Base-by-base conservation (phyloP, 768 basidiomycete genomes). In the Boletus rubescentipes region DNA sequence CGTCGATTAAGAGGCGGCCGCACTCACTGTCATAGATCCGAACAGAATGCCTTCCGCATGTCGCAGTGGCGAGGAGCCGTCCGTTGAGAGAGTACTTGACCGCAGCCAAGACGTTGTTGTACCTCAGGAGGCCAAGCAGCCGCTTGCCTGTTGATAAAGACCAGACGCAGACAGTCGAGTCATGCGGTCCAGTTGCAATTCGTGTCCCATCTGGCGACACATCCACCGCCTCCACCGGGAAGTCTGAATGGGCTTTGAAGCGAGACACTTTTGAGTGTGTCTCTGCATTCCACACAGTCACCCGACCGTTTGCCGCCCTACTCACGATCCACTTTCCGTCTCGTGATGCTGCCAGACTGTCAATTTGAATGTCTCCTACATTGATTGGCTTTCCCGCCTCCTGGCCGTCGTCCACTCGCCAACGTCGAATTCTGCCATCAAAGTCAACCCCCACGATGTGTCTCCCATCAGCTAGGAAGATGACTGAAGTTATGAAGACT, bases 11-110 rank as follows among this genome's bases (percentile, higher is more conserved):
- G 9, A 49, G 14, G 23, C 23, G 35, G 2, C 50, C 43, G 2
- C 49, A 40, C 16, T 51, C 26, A 15, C 48, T 40, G 14, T 47
- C 20, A 12, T 55, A 57, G n/a, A 61, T 30, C 23, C 49, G 45
- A 32, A 57, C 11, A 2, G 53, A 48, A 4, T 48, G 16, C 3
- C 4, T 37, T 2, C 21, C 31, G 8, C 39, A 57, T 18, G 48
- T 49, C 4, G 51, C 55, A 4, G 51, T 57, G 16, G 60, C 60
- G 9, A 61, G 26, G 11, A 43, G n/a, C 5, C 34, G 29, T 15
- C 55, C 60, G 20, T 61, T 21, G 0, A 1, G 20, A 1, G 60
- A 61, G 49, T 49, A 61, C 5, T 57, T 61, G 38, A 61, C 55
- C n/a, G 30, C 46, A 2, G 46, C 51, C 46, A 61, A 15, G 5